A percentile compares a stretch with the other conserved stretches of the same genome.
phyloP scores from a whole-genome alignment of 305 asterid genomes.

The Fraxinus floribunda region DNA sequence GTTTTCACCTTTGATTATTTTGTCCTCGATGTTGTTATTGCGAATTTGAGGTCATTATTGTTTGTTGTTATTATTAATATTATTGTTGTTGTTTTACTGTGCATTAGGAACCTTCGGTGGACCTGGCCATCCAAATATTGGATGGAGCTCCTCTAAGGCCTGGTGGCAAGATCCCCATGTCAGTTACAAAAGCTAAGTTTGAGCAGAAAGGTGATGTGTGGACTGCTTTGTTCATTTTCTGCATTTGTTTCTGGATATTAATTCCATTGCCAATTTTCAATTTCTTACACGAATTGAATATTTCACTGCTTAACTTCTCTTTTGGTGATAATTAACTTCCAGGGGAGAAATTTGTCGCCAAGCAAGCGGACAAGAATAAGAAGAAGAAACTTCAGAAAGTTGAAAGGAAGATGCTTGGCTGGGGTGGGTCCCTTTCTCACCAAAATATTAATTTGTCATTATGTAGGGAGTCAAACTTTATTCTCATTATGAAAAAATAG shows the following conservation, averaged over 20 bases:
- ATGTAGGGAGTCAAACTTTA: background rate
- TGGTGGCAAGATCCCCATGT: conserved; percentile 67
- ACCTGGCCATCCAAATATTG: conserved; percentile 72
- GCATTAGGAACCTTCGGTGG: conserved; percentile 90
- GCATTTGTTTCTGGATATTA: conserved; percentile 2
- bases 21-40: background rate
- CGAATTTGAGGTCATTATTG: conserved; percentile 3
- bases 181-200: conserved; percentile 79
- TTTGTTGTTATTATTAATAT: conserved; percentile 13
- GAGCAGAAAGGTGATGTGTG: conserved; percentile 77
- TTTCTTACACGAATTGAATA: conserved; percentile 7
- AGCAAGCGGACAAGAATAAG: conserved; percentile 82
- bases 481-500: background rate
- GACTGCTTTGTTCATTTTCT: conserved; percentile 22
- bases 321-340: conserved; percentile 25
- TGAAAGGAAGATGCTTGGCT: conserved; percentile 93
- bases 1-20: background rate
- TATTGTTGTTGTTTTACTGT: conserved; percentile 11
- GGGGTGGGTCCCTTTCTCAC: conserved; percentile 63
- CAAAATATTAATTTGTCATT: conserved; percentile 1
- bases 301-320: conserved; percentile 7
- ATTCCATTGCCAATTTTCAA: conserved; percentile 4
- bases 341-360: conserved; percentile 79
- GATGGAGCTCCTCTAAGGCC: conserved; percentile 85
- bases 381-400: conserved; percentile 81